These are phyloP conservation scores for Fusarium tanahbumbuense DNA, from an alignment of 2,329 filamentous ascomycete genomes.

Conservation along the genomic window DNA sequence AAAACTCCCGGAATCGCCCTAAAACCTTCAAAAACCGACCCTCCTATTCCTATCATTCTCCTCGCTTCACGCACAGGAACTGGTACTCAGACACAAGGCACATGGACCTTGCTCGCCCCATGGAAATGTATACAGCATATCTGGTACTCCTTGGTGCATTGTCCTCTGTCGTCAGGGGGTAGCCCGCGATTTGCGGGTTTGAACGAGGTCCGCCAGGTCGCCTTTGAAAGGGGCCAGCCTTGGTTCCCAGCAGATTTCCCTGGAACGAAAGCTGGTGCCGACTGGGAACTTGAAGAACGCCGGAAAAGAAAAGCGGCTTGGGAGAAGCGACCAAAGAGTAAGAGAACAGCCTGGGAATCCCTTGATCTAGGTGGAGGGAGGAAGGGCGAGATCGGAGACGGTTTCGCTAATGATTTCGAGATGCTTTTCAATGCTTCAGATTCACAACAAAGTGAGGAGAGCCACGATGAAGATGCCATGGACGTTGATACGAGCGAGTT, in stretches of 20 bases:
- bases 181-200: constrained; percentile 87
- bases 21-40: constrained; percentile 69
- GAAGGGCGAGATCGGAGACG: constrained; percentile 84
- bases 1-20: constrained; percentile 73
- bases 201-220: constrained; percentile 80
- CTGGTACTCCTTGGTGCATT: constrained; percentile 89
- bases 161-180: constrained; percentile 80
- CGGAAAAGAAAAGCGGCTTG: constrained; percentile 81
- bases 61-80: constrained; percentile 67
- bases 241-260: constrained; percentile 91
- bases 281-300: constrained; percentile 77
- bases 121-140: constrained; percentile 89
- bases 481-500: constrained; percentile 46
- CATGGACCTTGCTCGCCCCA: constrained; percentile 86
- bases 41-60: constrained; percentile 80
- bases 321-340: constrained; percentile 83
- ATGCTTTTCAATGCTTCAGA: constrained; percentile 62
- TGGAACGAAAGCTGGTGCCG: constrained; percentile 80
- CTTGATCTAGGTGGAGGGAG: constrained; percentile 78
- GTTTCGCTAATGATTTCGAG: constrained; percentile 88
- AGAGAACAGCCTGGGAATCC: constrained; percentile 78
- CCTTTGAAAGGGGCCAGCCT: constrained; percentile 80
- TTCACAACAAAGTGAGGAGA: constrained; percentile 16
- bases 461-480: constrained; percentile 47
- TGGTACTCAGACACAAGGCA: constrained; percentile 68